phyloP scores from a whole-genome alignment of 345 rosid species.

The Syzygium grande region DNA sequence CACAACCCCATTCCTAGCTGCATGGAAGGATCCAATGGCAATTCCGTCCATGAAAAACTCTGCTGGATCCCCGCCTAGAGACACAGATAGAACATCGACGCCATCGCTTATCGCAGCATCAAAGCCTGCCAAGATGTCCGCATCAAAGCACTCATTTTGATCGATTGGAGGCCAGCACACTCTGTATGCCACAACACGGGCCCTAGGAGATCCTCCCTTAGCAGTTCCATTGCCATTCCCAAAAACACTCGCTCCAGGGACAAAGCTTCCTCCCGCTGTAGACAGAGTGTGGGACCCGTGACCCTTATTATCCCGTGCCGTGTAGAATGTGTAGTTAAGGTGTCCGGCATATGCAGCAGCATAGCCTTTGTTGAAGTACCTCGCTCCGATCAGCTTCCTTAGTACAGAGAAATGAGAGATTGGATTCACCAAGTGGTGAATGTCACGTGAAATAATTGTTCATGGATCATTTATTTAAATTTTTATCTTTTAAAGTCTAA shows the following conservation, averaged over 20 bases:
- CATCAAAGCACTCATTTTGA: conserved; percentile 13
- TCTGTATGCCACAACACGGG: conserved; percentile 37
- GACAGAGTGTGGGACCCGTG: conserved; percentile 46
- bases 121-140: conserved; percentile 25
- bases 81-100: conserved; percentile 36
- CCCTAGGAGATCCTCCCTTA: conserved; percentile 32
- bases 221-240: conserved; percentile 17
- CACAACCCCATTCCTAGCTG: conserved; percentile 17
- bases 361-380: conserved; percentile 20
- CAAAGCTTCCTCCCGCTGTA: conserved; percentile 32
- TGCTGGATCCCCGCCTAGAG: conserved; percentile 11
- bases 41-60: conserved; percentile 18
- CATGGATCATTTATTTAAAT: not conserved
- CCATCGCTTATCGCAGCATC: conserved; percentile 40
- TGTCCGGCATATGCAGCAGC: not conserved
- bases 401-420: not conserved
- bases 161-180: conserved; percentile 24
- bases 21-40: conserved; percentile 39
- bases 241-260: conserved; percentile 8
- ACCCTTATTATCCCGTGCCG: conserved; percentile 25
- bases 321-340: not conserved
- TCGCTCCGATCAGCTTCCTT: conserved; percentile 42
- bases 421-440: not conserved
- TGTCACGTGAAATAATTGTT: not conserved
- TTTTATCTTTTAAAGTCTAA: not conserved